These are phyloP conservation scores for Podospora bellae-mahoneyi DNA, from an alignment of 495 filamentous ascomycete genomes.

Conservation along the genomic window DNA sequence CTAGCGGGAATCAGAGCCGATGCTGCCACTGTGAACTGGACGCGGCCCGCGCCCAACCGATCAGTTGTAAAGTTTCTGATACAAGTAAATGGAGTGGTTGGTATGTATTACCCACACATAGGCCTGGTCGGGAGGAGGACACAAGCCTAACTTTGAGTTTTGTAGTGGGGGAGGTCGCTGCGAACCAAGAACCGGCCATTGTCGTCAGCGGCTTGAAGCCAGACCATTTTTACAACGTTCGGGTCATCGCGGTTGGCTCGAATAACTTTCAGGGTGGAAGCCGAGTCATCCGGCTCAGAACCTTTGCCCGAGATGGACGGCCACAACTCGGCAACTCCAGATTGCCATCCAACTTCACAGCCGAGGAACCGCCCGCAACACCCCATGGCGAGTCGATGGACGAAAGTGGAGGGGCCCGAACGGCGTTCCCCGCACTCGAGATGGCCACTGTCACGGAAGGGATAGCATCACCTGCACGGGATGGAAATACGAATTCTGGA, in stretches of 20 bases:
- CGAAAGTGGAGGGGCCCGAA: constrained; percentile 38
- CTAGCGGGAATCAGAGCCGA: constrained; percentile 86
- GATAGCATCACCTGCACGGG: constrained; percentile 57
- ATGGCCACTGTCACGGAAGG: constrained; percentile 52
- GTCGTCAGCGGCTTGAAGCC: constrained; percentile 82
- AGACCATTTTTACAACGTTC: constrained; percentile 83
- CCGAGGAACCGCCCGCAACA: constrained; percentile 44
- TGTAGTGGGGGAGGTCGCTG: constrained; percentile 78
- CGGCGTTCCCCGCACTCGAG: constrained; percentile 49
- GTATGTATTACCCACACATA: constrained; percentile 46
- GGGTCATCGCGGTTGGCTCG: constrained; percentile 82
- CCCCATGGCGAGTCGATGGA: constrained; percentile 37
- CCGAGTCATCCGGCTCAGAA: constrained; percentile 75
- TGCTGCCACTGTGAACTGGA: constrained; percentile 89
- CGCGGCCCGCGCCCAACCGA: constrained; percentile 69
- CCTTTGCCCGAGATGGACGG: constrained; percentile 51
- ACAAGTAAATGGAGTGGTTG: constrained; percentile 87
- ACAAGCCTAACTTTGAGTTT: constrained; percentile 18
- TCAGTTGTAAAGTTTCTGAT: constrained; percentile 84
- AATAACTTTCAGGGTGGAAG: constrained; percentile 91
- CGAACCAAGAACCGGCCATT: constrained; percentile 79
- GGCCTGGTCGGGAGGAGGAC: neutral
- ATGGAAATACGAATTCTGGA: constrained; percentile 54
- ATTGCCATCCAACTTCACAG: constrained; percentile 51
- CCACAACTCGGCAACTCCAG: constrained; percentile 54